Conservation (phyloP, 805 yeast species). For the Candida germanica region DNA sequence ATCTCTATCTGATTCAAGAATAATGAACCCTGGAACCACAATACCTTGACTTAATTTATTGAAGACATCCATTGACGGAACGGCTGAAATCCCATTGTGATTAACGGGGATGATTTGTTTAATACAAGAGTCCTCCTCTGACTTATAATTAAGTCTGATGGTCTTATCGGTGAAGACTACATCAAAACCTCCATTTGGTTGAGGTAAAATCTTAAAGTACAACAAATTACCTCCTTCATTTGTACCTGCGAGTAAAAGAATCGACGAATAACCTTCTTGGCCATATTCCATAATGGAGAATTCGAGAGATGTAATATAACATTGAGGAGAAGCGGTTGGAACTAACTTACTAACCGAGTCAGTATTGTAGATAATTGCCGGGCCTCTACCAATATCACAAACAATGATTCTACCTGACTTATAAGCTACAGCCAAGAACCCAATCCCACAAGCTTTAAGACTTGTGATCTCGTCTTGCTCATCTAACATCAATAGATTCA, state of each 20-base stretch:
- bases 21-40: constrained; percentile 57
- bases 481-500: constrained; percentile 24
- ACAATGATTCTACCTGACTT: constrained; percentile 71
- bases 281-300: constrained; percentile 71
- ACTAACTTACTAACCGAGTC: constrained; percentile 24
- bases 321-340: constrained; percentile 28
- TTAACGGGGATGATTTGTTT: constrained; percentile 57
- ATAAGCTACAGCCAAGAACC: constrained; percentile 81
- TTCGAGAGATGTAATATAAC: constrained; percentile 57
- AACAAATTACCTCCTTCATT: constrained; percentile 64
- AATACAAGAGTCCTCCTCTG: constrained; percentile 52
- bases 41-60: constrained; percentile 59
- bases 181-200: constrained; percentile 54
- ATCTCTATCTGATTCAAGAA: constrained; percentile 56
- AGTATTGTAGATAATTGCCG: constrained; percentile 57
- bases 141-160: constrained; percentile 35
- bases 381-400: constrained; percentile 71
- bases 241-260: constrained; percentile 74
- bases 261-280: constrained; percentile 68
- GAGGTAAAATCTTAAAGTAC: constrained; percentile 64
- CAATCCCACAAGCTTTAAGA: constrained; percentile 66
- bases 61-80: constrained; percentile 59
- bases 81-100: constrained; percentile 59
- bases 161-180: constrained; percentile 49
- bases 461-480: constrained; percentile 53